phyloP scores from a whole-genome alignment of 2,329 filamentous ascomycete species.

The Pseudophaeomoniella oleicola region DNA sequence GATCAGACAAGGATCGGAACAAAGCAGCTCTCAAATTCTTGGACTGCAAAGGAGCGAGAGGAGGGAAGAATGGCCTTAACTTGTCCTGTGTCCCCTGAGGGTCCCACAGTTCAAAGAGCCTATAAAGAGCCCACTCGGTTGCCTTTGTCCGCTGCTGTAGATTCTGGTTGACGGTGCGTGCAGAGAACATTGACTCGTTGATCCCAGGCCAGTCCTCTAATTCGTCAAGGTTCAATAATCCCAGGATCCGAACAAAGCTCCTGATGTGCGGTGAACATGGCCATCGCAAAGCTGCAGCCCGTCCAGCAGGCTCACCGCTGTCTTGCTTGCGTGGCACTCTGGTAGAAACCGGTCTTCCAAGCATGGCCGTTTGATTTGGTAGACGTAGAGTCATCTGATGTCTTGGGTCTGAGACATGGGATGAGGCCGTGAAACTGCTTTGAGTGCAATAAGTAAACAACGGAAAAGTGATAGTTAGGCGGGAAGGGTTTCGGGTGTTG shows the following conservation, averaged over 20 bases:
- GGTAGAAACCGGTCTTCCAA: background rate
- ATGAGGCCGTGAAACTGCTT: no score
- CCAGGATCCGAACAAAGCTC: slow-evolving; percentile 70
- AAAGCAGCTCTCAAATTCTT: slow-evolving; percentile 76
- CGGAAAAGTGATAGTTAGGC: no score
- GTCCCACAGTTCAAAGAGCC: slow-evolving; percentile 75
- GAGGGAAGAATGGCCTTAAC: slow-evolving; percentile 79
- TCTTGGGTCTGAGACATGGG: no score
- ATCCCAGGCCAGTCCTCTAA: slow-evolving; percentile 70
- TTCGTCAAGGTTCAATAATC: slow-evolving; percentile 65
- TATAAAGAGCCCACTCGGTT: slow-evolving; percentile 84
- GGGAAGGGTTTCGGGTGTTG: no score
- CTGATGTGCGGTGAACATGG: slow-evolving; percentile 37
- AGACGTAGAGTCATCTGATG: no score
- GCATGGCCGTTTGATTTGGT: no score
- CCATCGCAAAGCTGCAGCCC: slow-evolving; percentile 12
- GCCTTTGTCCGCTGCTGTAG: slow-evolving; percentile 71
- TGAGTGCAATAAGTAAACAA: no score
- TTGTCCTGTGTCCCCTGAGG: slow-evolving; percentile 62
- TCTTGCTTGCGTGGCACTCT: background rate
- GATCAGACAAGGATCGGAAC: slow-evolving; percentile 63
- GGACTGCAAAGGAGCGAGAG: slow-evolving; percentile 78
- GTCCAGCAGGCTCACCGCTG: background rate
- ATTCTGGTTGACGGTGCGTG: slow-evolving; percentile 50
- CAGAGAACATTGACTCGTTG: slow-evolving; percentile 52